Conservation (phyloP, 73 alveolate species). For the Symbiodinium natans region DNA sequence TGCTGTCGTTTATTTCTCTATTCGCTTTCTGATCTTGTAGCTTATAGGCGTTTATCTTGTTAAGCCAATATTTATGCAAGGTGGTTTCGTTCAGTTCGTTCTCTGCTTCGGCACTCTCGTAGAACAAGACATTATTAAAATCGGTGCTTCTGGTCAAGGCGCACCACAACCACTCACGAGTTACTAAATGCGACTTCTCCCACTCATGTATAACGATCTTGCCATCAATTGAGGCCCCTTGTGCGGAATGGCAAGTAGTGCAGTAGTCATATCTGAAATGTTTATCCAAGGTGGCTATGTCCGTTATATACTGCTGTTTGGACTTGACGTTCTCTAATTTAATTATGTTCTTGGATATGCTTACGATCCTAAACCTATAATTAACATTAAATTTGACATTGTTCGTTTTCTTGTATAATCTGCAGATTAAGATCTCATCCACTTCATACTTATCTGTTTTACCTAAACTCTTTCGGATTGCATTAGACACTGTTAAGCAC, state of each 20-base stretch:
- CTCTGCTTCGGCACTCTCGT: neutral
- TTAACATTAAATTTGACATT: neutral
- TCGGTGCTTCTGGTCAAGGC: conserved; percentile 21
- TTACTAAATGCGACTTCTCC: conserved; percentile 11
- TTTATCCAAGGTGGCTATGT: neutral
- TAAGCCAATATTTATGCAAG: no score
- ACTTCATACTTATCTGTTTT: neutral
- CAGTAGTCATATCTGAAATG: neutral
- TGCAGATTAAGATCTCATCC: neutral
- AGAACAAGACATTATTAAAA: neutral
- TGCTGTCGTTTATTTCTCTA: neutral
- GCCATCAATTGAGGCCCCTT: neutral
- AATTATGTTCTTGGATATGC: neutral
- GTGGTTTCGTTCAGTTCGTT: neutral
- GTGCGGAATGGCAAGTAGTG: conserved; percentile 25
- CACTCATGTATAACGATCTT: conserved; percentile 29
- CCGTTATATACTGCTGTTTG: neutral
- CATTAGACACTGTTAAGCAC: neutral
- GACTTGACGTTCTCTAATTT: neutral
- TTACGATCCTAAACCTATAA: neutral
- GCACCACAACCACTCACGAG: conserved; percentile 23
- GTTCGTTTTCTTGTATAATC: neutral
- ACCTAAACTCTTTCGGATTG: neutral
- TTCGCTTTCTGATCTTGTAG: no score
- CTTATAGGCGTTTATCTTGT: no score